Conservation (phyloP, 2,329 filamentous ascomycete genomes). For the Paraconiothyrium brasiliense region DNA sequence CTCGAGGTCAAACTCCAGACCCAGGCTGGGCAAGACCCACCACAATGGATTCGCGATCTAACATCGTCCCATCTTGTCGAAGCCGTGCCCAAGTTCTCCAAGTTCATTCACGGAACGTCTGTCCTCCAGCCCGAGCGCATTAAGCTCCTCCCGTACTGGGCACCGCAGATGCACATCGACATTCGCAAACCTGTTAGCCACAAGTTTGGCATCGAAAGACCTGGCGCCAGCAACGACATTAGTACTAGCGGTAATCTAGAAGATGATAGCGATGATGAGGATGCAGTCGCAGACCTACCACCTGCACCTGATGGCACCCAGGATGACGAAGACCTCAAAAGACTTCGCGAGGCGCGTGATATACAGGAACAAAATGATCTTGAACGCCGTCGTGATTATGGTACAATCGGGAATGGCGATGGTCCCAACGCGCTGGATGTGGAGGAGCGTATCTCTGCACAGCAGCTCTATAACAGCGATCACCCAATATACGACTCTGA, state of each 20-base stretch:
- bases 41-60: slow-evolving; percentile 94
- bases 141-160: slow-evolving; percentile 93
- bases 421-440: slow-evolving; percentile 69
- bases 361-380: slow-evolving; percentile 61
- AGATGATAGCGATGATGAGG: slow-evolving; percentile 74
- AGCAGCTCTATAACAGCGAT: slow-evolving; percentile 69
- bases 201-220: slow-evolving; percentile 88
- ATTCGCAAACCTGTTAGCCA: slow-evolving; percentile 92
- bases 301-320: slow-evolving; percentile 41
- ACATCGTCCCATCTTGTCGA: slow-evolving; percentile 95
- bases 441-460: slow-evolving; percentile 80
- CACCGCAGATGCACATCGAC: slow-evolving; percentile 97
- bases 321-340: slow-evolving; percentile 56
- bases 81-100: slow-evolving; percentile 98
- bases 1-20: slow-evolving; percentile 98
- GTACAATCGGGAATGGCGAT: slow-evolving; percentile 50
- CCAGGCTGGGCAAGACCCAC: slow-evolving; percentile 91
- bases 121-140: slow-evolving; percentile 88
- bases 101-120: slow-evolving; percentile 96
- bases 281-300: slow-evolving; percentile 46
- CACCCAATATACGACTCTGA: slow-evolving; percentile 93
- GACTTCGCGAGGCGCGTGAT: slow-evolving; percentile 61
- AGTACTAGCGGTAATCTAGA: slow-evolving; percentile 81
- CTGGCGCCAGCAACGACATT: slow-evolving; percentile 76
- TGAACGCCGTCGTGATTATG: slow-evolving; percentile 59